Evolutionary conservation across 2,329 filamentous ascomycete species (phyloP).

Genomic region (Fusarium clavum): DNA sequence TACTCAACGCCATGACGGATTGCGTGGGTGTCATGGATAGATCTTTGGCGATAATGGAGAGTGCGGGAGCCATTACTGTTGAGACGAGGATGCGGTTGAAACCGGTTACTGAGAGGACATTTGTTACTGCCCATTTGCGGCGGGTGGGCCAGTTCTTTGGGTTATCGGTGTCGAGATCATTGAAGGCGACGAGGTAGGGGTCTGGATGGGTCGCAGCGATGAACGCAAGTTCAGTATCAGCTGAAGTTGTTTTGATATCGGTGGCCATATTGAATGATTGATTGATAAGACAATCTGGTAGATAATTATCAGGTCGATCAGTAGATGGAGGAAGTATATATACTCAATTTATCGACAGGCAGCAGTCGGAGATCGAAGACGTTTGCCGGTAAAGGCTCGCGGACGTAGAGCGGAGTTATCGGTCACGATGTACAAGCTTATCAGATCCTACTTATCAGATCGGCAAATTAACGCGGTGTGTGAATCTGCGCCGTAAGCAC

Average conservation of each 20-base stretch:
- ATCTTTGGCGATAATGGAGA: conserved; percentile 62
- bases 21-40: conserved; percentile 62
- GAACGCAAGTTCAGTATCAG: conserved; percentile 2
- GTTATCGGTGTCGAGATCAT: conserved; percentile 51
- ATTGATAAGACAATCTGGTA: background rate
- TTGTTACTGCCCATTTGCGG: conserved; percentile 62
- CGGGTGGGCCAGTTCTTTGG: conserved; percentile 54
- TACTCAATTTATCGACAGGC: background rate
- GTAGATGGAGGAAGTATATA: background rate
- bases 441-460: conserved; percentile 29
- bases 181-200: conserved; percentile 46
- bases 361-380: background rate
- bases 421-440: conserved; percentile 6
- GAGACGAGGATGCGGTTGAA: conserved; percentile 65
- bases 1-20: conserved; percentile 60
- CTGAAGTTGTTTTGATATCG: background rate
- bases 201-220: conserved; percentile 1
- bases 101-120: conserved; percentile 61
- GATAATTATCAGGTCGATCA: background rate
- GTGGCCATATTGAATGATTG: background rate
- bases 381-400: background rate
- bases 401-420: conserved; percentile 32
- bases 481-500: background rate
- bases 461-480: background rate
- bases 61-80: conserved; percentile 63